Conservation (phyloP, 2,329 filamentous ascomycete species). For the Reticulascus tulasneorum region DNA sequence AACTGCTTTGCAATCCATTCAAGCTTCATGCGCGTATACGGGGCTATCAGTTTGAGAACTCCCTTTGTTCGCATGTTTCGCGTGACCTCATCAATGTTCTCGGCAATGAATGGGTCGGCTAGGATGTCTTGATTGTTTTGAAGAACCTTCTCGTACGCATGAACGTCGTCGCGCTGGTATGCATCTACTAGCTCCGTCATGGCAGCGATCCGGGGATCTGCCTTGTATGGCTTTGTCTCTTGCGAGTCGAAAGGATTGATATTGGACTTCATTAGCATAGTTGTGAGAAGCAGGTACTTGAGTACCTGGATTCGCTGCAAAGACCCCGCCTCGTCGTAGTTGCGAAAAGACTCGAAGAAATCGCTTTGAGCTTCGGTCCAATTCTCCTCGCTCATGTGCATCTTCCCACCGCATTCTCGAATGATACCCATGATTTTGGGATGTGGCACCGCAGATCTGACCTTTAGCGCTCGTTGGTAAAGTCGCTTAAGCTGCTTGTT, state of each 20-base stretch:
- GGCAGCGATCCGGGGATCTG: constrained; percentile 87
- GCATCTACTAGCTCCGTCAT: constrained; percentile 98
- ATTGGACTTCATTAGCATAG: constrained; percentile 96
- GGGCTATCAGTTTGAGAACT: constrained; percentile 85
- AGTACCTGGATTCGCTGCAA: constrained; percentile 95
- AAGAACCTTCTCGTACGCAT: constrained; percentile 83
- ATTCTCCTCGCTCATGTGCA: constrained; percentile 99
- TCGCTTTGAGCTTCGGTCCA: constrained; percentile 97
- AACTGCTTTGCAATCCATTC: constrained; percentile 84
- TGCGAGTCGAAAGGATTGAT: constrained; percentile 99
- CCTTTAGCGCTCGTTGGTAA: constrained; percentile 86
- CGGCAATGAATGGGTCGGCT: constrained; percentile 90
- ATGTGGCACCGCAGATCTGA: constrained; percentile 95
- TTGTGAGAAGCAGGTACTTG: constrained; percentile 93
- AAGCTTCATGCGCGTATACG: constrained; percentile 89
- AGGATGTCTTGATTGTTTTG: constrained; percentile 85
- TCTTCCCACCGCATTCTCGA: constrained; percentile 96
- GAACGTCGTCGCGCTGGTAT: constrained; percentile 93
- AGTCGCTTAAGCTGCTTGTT: constrained; percentile 94
- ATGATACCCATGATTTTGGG: constrained; percentile 99
- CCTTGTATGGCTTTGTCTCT: constrained; percentile 97
- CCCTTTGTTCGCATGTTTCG: constrained; percentile 98
- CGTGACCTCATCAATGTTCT: constrained; percentile 98
- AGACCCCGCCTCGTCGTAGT: constrained; percentile 97
- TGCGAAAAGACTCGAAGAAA: constrained; percentile 98